These are phyloP conservation scores for Megacollybia platyphylla DNA, from an alignment of 1,284 basidiomycete species.

Conservation along the genomic window DNA sequence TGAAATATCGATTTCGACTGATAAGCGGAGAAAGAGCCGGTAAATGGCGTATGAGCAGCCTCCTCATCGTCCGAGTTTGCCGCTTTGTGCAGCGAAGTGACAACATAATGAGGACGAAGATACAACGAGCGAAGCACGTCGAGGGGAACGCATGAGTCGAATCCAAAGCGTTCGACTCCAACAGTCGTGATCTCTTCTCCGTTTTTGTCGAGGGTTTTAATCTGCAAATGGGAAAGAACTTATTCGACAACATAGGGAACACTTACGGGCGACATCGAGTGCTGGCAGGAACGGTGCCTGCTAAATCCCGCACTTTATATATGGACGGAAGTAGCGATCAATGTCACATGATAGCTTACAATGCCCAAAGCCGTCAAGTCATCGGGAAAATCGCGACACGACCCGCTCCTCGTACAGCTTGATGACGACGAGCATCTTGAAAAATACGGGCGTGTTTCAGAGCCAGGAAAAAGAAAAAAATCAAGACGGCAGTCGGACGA, in stretches of 20 bases:
- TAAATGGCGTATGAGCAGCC: conserved; percentile 40
- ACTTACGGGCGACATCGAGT: conserved; percentile 2
- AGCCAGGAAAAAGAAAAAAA: conserved; percentile 64
- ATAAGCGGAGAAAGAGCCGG: conserved; percentile 39
- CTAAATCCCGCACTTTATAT: neutral
- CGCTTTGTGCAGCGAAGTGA: conserved; percentile 26
- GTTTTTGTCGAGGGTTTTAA: conserved; percentile 55
- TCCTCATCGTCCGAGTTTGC: conserved; percentile 24
- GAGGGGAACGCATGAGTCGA: conserved; percentile 73
- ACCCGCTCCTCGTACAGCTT: conserved; percentile 77
- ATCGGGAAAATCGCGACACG: conserved; percentile 54
- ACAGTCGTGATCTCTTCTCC: conserved; percentile 69
- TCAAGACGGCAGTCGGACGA: conserved; percentile 28
- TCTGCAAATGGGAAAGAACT: conserved; percentile 21
- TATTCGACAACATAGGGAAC: neutral
- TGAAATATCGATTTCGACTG: conserved; percentile 80
- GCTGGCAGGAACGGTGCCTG: neutral
- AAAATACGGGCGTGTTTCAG: conserved; percentile 69
- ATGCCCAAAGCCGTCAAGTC: conserved; percentile 57
- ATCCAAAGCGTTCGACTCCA: conserved; percentile 76
- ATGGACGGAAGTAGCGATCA: neutral
- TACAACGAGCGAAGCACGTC: conserved; percentile 77
- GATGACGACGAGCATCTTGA: conserved; percentile 61
- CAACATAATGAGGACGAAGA: conserved; percentile 69
- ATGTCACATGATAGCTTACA: conserved; percentile 2